These are phyloP conservation scores for Luffa acutangula DNA, from an alignment of 306 rosid genomes.

Conservation along the genomic window DNA sequence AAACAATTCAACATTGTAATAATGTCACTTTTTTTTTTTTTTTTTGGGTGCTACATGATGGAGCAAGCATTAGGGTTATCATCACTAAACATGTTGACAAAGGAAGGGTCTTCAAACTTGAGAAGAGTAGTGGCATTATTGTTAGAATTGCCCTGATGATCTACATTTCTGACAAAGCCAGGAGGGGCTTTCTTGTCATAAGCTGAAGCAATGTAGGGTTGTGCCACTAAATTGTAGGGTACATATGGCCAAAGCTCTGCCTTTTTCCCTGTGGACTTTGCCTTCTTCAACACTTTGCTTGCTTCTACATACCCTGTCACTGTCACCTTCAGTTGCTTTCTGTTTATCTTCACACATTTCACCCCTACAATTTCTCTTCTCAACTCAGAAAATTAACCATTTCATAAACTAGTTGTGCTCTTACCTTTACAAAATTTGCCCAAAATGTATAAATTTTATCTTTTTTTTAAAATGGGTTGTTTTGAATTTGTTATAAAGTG, in stretches of 20 bases:
- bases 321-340: constrained; percentile 82
- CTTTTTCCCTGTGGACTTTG: constrained; percentile 75
- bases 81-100: background rate
- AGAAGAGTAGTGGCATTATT: constrained; percentile 20
- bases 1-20: background rate
- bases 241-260: constrained; percentile 94
- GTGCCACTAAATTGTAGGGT: constrained; percentile 76
- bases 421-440: too few relatives aligned
- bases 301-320: constrained; percentile 72
- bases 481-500: too few relatives aligned
- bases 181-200: constrained; percentile 97
- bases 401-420: too few relatives aligned
- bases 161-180: constrained; percentile 72
- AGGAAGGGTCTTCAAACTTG: constrained; percentile 68
- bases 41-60: background rate
- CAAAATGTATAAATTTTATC: too few relatives aligned
- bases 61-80: background rate
- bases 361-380: constrained; percentile 34
- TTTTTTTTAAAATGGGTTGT: too few relatives aligned
- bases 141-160: background rate
- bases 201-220: constrained; percentile 58
- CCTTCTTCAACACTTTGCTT: constrained; percentile 82
- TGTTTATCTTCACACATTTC: constrained; percentile 67
- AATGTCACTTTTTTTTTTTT: background rate
- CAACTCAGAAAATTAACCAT: too few relatives aligned